These are phyloP conservation scores for Diatrype stigma DNA, from an alignment of 2,329 filamentous ascomycete genomes.

Conservation along the genomic window DNA sequence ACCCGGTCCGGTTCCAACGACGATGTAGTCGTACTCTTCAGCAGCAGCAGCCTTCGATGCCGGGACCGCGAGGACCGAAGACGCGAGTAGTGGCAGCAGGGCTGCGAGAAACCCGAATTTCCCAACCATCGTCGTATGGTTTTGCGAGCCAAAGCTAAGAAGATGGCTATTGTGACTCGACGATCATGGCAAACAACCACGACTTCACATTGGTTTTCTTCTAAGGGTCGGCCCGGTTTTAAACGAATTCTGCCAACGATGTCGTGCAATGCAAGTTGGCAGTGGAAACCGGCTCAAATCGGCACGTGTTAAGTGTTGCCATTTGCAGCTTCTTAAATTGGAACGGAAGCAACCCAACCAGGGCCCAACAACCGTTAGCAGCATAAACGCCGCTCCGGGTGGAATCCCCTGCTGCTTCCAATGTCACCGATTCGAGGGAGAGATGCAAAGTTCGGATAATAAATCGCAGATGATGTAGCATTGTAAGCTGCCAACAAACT, in stretches of 20 bases:
- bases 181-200: too few species aligned
- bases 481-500: too few species aligned
- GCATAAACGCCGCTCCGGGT: background rate
- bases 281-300: background rate
- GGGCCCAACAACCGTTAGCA: too few species aligned
- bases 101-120: background rate
- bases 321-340: background rate
- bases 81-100: background rate
- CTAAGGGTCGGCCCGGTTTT: background rate
- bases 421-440: background rate
- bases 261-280: background rate
- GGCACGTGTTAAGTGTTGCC: background rate
- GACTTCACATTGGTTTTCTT: too few species aligned
- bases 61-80: background rate
- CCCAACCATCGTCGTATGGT: background rate
- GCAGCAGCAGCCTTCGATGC: background rate
- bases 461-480: too few species aligned
- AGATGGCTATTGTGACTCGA: too few species aligned
- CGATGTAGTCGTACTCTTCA: constrained; percentile 23
- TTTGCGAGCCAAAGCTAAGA: background rate
- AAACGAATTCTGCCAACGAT: background rate
- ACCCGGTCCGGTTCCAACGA: constrained; percentile 48
- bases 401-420: background rate
- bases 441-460: too few species aligned
- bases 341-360: background rate